A percentile compares a stretch with the other conserved stretches of the same genome.
Conservation (phyloP, 2,329 filamentous ascomycete species). For the Fusarium pseudograminearum region DNA sequence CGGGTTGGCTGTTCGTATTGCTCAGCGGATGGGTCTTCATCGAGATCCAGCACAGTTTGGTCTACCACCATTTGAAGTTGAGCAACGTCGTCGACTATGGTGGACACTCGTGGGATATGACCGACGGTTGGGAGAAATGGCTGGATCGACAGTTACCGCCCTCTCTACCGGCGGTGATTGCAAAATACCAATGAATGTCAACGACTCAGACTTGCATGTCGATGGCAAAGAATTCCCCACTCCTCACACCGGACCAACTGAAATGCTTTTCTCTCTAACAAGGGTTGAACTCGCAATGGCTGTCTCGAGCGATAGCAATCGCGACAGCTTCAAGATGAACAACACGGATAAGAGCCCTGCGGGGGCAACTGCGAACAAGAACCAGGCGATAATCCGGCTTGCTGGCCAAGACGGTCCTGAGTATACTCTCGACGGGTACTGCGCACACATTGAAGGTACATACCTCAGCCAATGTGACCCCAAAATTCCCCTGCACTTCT, state of each 20-base stretch:
- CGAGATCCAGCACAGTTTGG: conserved; percentile 68
- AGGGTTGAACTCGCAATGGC: conserved; percentile 69
- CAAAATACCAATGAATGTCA: conserved; percentile 70
- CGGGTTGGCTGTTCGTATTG: conserved; percentile 74
- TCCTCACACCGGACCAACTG: conserved; percentile 64
- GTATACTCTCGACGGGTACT: conserved; percentile 66
- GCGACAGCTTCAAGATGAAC: conserved; percentile 51
- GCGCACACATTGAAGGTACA: conserved; percentile 65
- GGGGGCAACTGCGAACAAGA: conserved; percentile 39
- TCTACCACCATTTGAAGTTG: conserved; percentile 70
- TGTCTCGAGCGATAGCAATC: conserved; percentile 61
- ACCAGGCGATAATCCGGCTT: conserved; percentile 56
- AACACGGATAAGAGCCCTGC: conserved; percentile 46
- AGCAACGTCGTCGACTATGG: conserved; percentile 79
- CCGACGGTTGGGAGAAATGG: conserved; percentile 75
- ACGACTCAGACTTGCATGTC: conserved; percentile 69
- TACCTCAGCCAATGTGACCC: conserved; percentile 69
- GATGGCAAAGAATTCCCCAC: conserved; percentile 67
- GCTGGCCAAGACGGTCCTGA: conserved; percentile 63
- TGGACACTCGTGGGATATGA: conserved; percentile 79
- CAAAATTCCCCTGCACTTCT: conserved; percentile 69
- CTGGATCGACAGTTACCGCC: conserved; percentile 68
- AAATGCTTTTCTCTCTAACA: conserved; percentile 70
- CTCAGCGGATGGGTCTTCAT: conserved; percentile 76
- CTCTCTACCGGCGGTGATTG: conserved; percentile 67